phyloP scores from a whole-genome alignment of 495 filamentous ascomycete species.

The Aspergillus nanangensis region DNA sequence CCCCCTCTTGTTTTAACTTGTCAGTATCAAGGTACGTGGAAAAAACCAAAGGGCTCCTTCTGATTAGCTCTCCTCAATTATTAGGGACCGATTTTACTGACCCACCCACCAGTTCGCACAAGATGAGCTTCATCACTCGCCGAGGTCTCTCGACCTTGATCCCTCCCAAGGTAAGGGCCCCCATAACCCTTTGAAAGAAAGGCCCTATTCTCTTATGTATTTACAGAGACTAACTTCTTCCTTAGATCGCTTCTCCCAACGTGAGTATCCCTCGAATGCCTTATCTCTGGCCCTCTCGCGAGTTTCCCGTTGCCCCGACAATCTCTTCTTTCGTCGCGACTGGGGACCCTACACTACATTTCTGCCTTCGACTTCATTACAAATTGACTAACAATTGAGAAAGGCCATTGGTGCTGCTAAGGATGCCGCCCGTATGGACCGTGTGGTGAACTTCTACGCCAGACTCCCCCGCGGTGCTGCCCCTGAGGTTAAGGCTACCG shows the following conservation, averaged over 20 bases:
- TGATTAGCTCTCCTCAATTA: not conserved
- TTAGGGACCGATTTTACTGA: slow-evolving; percentile 21
- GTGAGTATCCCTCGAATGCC: slow-evolving; percentile 54
- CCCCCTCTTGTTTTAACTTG: slow-evolving; percentile 31
- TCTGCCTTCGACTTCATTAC: not conserved
- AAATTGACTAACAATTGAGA: slow-evolving; percentile 18
- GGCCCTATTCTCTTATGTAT: not conserved
- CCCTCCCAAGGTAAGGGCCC: slow-evolving; percentile 80
- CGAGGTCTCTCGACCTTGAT: slow-evolving; percentile 96
- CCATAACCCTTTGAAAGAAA: slow-evolving; percentile 4
- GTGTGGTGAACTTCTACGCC: slow-evolving; percentile 96
- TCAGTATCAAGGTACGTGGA: slow-evolving; percentile 31
- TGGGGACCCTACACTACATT: not conserved
- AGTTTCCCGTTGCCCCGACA: slow-evolving; percentile 7
- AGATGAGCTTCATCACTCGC: slow-evolving; percentile 86
- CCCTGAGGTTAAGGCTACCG: slow-evolving; percentile 71
- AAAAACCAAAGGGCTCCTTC: not conserved
- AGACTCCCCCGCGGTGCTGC: slow-evolving; percentile 88
- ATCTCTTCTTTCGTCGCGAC: slow-evolving; percentile 7
- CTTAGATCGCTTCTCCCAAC: slow-evolving; percentile 81
- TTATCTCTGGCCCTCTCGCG: slow-evolving; percentile 12
- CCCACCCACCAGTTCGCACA: slow-evolving; percentile 38
- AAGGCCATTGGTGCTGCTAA: slow-evolving; percentile 88
- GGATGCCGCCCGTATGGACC: slow-evolving; percentile 93
- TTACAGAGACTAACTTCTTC: slow-evolving; percentile 24